Evolutionary conservation across 2,329 filamentous ascomycete genomes (phyloP), one percentile per base, ranked within the genome.

Genomic region (Cercospora zeae-maydis): DNA sequence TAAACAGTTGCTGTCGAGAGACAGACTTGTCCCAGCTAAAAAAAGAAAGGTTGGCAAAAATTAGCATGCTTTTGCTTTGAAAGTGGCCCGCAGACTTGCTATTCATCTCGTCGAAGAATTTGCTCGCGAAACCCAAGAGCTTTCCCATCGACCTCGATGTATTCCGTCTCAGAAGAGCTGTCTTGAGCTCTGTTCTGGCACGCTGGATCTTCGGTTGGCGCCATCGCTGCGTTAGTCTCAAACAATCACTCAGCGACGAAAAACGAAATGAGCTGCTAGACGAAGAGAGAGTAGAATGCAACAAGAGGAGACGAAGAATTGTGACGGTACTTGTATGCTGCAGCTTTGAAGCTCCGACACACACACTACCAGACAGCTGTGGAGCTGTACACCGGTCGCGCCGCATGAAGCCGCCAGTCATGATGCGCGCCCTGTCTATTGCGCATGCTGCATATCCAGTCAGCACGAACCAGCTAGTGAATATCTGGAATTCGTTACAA

Each of bases 11-110:
- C n/a, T n/a, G n/a, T 10, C 16, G 10, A 1, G 13, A 11, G 5
- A 2, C 51, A 33, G 47, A 61, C 58, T 61, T 55, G 45, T 62
- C 59, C 59, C 59, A 62, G n/a, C 59, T 62, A n/a, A n/a, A n/a
- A n/a, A n/a, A n/a, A n/a, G n/a, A n/a, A n/a, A n/a, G n/a, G n/a
- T n/a, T n/a, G n/a, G n/a, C n/a, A n/a, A n/a, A n/a, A n/a, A n/a
- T n/a, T n/a, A n/a, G n/a, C n/a, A n/a, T n/a, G n/a, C n/a, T n/a
- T n/a, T n/a, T n/a, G n/a, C 4, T 9, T 1, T 24, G n/a, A 8
- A 3, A 7, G 27, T n/a, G 3, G 11, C 8, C 16, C 3, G 14
- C 13, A 19, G 16, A 51, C 56, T 59, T 16, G 51, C 56, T 59
- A 59, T 36, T 59, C 56, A n/a, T 59, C 56, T 16, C 39, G 45